These are phyloP conservation scores for Lecanicillium sp. DNA, from an alignment of 2,329 filamentous ascomycete species.

Conservation along the genomic window DNA sequence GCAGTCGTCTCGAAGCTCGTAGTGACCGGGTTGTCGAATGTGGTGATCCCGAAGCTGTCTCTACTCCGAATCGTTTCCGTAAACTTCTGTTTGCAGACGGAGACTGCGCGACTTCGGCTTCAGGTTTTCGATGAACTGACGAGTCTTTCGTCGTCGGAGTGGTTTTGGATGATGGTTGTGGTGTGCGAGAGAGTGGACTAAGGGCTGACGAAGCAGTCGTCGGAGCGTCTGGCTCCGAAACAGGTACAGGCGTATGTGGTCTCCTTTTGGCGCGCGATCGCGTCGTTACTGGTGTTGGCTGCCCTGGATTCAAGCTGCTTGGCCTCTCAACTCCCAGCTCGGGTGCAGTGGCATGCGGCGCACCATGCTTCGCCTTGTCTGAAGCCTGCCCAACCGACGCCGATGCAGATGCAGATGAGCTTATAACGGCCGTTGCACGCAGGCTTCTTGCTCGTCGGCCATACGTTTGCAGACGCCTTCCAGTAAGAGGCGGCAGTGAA, in stretches of 20 bases:
- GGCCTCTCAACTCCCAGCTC: not conserved
- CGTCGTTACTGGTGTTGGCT: not conserved
- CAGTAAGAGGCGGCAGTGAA: conserved; percentile 14
- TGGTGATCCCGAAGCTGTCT: not conserved
- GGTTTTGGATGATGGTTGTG: conserved; percentile 26
- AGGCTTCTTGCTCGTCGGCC: conserved; percentile 12
- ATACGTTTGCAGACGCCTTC: conserved; percentile 14
- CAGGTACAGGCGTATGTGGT: no score
- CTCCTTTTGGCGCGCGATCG: no score
- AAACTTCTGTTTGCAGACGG: conserved; percentile 12
- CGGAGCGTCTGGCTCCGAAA: not conserved
- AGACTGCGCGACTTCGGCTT: conserved; percentile 16
- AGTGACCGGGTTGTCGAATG: conserved; percentile 2
- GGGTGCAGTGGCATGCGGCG: no score
- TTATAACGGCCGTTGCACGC: conserved; percentile 18
- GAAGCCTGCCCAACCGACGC: no score
- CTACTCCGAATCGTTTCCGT: not conserved
- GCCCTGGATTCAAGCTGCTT: not conserved
- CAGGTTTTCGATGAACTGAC: conserved; percentile 12
- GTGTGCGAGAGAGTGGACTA: conserved; percentile 32
- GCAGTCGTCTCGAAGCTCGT: conserved; percentile 1
- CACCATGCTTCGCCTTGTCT: no score
- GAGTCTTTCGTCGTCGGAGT: conserved; percentile 28
- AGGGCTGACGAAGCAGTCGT: conserved; percentile 16
- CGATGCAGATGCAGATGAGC: conserved; percentile 21